Conservation (phyloP, 441 rosid genomes). For the Manihot esculenta region DNA sequence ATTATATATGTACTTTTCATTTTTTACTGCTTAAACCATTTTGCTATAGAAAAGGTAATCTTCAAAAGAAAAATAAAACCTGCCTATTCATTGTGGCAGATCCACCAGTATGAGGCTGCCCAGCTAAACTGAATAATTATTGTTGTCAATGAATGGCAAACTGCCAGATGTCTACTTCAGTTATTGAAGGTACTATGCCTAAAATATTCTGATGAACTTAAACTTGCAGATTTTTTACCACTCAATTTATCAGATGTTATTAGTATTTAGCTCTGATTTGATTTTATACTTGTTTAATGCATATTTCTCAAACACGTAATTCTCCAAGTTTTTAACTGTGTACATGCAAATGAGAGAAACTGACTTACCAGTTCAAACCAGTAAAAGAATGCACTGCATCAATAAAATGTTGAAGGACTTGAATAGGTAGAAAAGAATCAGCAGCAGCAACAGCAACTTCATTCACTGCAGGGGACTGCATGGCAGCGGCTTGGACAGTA, state of each 20-base stretch:
- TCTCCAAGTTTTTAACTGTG: not conserved
- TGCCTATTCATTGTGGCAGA: too few species aligned
- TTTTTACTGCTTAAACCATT: not conserved
- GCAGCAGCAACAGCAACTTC: conserved; percentile 87
- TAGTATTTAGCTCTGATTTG: too few species aligned
- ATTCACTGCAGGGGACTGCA: conserved; percentile 56
- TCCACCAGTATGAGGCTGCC: too few species aligned
- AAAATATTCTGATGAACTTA: not conserved
- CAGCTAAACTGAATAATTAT: not conserved
- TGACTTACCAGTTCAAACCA: conserved; percentile 70
- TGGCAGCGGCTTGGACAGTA: conserved; percentile 44
- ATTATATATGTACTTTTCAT: not conserved
- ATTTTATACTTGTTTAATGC: not conserved
- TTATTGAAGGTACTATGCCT: not conserved
- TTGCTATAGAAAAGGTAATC: not conserved
- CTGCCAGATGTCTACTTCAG: not conserved
- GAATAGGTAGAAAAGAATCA: conserved; percentile 66
- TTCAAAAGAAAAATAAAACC: not conserved
- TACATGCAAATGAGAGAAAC: conserved; percentile 6
- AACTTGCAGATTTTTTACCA: not conserved
- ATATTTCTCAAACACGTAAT: not conserved
- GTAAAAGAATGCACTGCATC: conserved; percentile 62
- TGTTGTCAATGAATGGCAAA: too few species aligned
- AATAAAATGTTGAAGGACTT: conserved; percentile 64
- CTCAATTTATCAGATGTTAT: not conserved